Evolutionary conservation across 2,329 filamentous ascomycete genomes (phyloP).

Genomic region (Colletotrichum sp.): DNA sequence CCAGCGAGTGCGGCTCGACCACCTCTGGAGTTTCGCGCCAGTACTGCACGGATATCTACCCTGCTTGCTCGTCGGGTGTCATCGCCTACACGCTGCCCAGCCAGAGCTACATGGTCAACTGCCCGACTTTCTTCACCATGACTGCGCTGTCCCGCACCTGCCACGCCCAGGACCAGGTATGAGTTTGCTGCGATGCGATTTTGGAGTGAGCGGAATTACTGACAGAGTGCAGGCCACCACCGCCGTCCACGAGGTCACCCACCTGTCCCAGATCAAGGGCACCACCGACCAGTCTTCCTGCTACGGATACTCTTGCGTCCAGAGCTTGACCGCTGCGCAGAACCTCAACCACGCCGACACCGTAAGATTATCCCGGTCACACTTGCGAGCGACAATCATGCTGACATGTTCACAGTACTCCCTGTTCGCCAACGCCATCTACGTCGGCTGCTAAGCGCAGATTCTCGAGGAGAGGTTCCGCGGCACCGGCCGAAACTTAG

Average conservation of each 20-base stretch:
- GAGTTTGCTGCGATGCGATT: constrained; percentile 40
- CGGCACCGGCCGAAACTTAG: too few relatives aligned
- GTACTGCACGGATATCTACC: constrained; percentile 64
- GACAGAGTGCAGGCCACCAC: constrained; percentile 46
- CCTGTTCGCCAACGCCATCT: constrained; percentile 30
- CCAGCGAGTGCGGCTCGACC: constrained; percentile 58
- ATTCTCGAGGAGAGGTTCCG: background rate
- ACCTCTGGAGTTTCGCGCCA: constrained; percentile 53
- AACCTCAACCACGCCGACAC: constrained; percentile 71
- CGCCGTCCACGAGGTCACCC: constrained; percentile 69
- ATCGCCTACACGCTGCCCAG: constrained; percentile 44
- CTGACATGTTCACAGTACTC: background rate
- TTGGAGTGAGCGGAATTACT: background rate
- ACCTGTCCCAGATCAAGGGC: constrained; percentile 61
- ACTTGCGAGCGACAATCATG: background rate
- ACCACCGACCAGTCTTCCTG: constrained; percentile 62
- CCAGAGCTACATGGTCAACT: constrained; percentile 64
- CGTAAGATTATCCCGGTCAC: background rate
- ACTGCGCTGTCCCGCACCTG: constrained; percentile 54
- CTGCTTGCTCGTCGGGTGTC: constrained; percentile 45
- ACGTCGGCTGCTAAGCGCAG: constrained; percentile 40
- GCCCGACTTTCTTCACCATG: constrained; percentile 64
- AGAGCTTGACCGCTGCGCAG: constrained; percentile 47
- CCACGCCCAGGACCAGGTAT: constrained; percentile 70
- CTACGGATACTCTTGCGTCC: constrained; percentile 60